These are phyloP conservation scores for Geranium brycei DNA, from an alignment of 345 rosid genomes.

Conservation along the genomic window DNA sequence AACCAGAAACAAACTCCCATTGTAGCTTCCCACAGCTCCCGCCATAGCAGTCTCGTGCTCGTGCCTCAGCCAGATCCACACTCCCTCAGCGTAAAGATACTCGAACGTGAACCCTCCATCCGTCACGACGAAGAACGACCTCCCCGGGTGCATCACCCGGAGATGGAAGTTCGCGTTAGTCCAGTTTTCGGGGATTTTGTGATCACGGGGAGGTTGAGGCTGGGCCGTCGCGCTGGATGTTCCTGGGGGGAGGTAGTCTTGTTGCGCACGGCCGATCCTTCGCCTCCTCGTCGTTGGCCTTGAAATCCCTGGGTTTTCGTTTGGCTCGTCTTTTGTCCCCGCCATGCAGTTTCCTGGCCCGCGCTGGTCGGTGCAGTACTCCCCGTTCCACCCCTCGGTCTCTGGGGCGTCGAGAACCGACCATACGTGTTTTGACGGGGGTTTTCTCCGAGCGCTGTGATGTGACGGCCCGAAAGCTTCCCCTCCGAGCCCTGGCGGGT, in stretches of 20 bases:
- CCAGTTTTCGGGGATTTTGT: slow-evolving; percentile 26
- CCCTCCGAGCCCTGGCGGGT: slow-evolving; percentile 46
- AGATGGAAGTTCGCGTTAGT: slow-evolving; percentile 32
- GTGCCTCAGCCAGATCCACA: slow-evolving; percentile 61
- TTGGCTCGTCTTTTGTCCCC: slow-evolving; percentile 40
- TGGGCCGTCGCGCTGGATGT: slow-evolving; percentile 7
- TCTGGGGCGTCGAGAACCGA: slow-evolving; percentile 47
- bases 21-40: slow-evolving; percentile 51
- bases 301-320: slow-evolving; percentile 23
- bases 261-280: slow-evolving; percentile 16
- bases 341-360: slow-evolving; percentile 44
- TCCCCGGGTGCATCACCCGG: slow-evolving; percentile 42
- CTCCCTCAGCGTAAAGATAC: slow-evolving; percentile 41
- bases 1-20: slow-evolving; percentile 51
- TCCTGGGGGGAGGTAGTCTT: slow-evolving; percentile 27
- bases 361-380: slow-evolving; percentile 61
- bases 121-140: slow-evolving; percentile 45
- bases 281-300: slow-evolving; percentile 25
- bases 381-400: slow-evolving; percentile 68
- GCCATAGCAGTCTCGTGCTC: slow-evolving; percentile 47
- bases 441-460: slow-evolving; percentile 29
- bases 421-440: slow-evolving; percentile 32
- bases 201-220: slow-evolving; percentile 8
- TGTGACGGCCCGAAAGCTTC: slow-evolving; percentile 38
- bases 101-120: slow-evolving; percentile 45